Percentiles rank a stretch among this genome's conserved stretches.
Evolutionary conservation across 495 filamentous ascomycete species (phyloP).

Genomic region (Penicillium turbatum): DNA sequence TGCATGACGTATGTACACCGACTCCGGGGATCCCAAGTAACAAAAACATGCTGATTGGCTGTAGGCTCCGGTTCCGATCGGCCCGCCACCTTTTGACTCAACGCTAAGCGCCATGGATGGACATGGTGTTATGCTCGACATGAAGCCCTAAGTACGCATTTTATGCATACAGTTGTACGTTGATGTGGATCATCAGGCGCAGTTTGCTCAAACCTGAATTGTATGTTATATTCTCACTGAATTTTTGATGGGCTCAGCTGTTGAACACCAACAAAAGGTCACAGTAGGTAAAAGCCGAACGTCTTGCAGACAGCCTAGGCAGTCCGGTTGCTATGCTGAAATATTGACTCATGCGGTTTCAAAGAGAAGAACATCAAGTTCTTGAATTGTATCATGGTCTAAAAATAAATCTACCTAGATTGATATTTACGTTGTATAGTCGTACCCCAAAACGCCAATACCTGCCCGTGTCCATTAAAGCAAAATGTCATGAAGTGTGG

Average conservation of each 20-base stretch:
- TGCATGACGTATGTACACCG: constrained; percentile 19
- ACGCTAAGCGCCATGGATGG: background rate
- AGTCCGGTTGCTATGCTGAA: no score
- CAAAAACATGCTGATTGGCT: constrained; percentile 17
- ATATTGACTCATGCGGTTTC: no score
- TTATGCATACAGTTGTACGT: background rate
- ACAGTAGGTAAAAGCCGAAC: no score
- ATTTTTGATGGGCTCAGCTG: no score
- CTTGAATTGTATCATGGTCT: background rate
- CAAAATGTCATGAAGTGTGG: background rate
- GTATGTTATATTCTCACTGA: no score
- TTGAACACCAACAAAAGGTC: no score
- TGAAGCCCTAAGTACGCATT: background rate
- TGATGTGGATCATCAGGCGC: background rate
- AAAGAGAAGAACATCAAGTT: no score
- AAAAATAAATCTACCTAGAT: background rate
- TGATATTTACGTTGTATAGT: background rate
- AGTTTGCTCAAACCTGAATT: background rate
- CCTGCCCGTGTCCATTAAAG: background rate
- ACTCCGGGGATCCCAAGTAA: constrained; percentile 14
- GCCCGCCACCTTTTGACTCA: background rate
- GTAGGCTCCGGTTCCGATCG: constrained; percentile 14
- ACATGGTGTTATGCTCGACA: background rate
- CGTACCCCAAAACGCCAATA: constrained; percentile 1
- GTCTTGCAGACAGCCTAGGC: no score